Evolutionary conservation across 2,329 filamentous ascomycete species (phyloP).

Genomic region (Lachnellula suecica): DNA sequence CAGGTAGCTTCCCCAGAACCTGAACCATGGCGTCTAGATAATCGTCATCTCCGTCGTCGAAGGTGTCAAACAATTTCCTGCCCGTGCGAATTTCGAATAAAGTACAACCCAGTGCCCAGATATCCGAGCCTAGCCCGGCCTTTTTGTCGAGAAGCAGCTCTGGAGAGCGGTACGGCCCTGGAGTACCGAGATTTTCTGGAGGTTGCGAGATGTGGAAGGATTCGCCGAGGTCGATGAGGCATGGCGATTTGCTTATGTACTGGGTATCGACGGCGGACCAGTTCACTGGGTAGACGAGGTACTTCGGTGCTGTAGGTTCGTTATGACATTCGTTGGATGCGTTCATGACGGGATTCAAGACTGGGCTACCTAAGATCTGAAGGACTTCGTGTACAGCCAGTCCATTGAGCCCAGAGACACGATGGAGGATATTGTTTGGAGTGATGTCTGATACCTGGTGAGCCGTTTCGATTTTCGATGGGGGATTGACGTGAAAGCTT

Average conservation of each 20-base stretch:
- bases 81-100: conserved; percentile 13
- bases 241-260: conserved; percentile 7
- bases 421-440: conserved; percentile 28
- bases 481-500: not conserved
- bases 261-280: conserved; percentile 1
- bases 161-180: conserved; percentile 10
- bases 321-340: not conserved
- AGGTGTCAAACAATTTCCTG: conserved; percentile 11
- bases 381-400: conserved; percentile 24
- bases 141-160: conserved; percentile 10
- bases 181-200: conserved; percentile 8
- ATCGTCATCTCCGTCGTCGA: conserved; percentile 8
- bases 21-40: conserved; percentile 6
- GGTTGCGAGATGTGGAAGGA: conserved; percentile 15
- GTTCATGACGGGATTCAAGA: conserved; percentile 3
- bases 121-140: conserved; percentile 3
- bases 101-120: conserved; percentile 16
- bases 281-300: conserved; percentile 12
- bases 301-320: conserved; percentile 3
- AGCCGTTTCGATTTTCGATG: conserved; percentile 1
- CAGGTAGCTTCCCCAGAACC: conserved; percentile 13
- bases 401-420: conserved; percentile 20
- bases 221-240: conserved; percentile 21
- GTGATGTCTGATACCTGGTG: conserved; percentile 25
- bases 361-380: conserved; percentile 23